Evolutionary conservation across 139 green algal species (phyloP), one percentile per base, ranked within the genome.

Genomic region (Chlamydomonas incerta): DNA sequence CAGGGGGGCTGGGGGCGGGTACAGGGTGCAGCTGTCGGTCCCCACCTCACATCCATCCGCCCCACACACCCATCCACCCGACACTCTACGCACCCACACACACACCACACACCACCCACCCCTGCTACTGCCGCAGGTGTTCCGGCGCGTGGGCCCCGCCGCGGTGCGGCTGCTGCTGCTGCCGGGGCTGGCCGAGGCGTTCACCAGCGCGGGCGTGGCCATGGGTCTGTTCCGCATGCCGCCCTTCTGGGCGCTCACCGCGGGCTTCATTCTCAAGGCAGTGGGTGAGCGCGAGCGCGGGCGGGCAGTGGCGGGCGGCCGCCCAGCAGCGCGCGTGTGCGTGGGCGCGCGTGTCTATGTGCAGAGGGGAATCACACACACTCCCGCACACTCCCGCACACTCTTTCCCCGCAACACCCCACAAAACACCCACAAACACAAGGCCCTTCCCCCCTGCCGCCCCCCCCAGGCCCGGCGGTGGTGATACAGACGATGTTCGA

Each of bases 261-360:
- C 95, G 62, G 95, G 95, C 0, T 98, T 98, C 89, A 98, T 98
- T 72, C 81, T 98, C 29, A 97, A 97, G 73, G 95, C 95, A 0
- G 94, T 98, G 18, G 93, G 93, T 20, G 29, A 37, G 72, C 1
- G n/a, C n/a, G 66, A 50, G 66, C 0, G n/a, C 14, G 66, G 14
- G n/a, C 14, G 66, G 13, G 31, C 37, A 2, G 31, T 50, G 41
- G 41, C 6, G 41, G 41, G 41, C 2, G 21, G n/a, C n/a, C n/a
- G n/a, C n/a, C n/a, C n/a, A n/a, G n/a, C n/a, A n/a, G n/a, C n/a
- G n/a, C n/a, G n/a, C n/a, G n/a, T n/a, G n/a, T n/a, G n/a, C n/a
- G n/a, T n/a, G n/a, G n/a, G n/a, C n/a, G n/a, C n/a, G n/a, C n/a
- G n/a, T n/a, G n/a, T n/a, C n/a, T n/a, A n/a, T n/a, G n/a, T n/a